phyloP scores from a whole-genome alignment of 495 filamentous ascomycete species.

The Aspergillus hancockii region DNA sequence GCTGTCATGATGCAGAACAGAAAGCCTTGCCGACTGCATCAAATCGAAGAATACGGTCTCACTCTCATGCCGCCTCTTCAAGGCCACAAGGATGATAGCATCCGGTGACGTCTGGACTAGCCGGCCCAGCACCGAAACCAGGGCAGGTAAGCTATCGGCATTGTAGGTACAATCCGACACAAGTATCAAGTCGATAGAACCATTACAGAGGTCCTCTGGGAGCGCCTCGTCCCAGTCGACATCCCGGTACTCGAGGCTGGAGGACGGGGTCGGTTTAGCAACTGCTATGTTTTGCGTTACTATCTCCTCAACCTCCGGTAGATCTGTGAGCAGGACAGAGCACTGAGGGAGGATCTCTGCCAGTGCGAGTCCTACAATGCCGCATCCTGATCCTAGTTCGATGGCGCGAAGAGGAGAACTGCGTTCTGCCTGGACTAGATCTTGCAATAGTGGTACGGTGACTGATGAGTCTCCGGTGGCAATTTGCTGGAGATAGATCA shows the following conservation, averaged over 20 bases:
- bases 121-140: slow-evolving; percentile 68
- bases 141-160: slow-evolving; percentile 69
- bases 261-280: slow-evolving; percentile 38
- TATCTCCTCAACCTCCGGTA: slow-evolving; percentile 73
- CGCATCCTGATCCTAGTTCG: slow-evolving; percentile 84
- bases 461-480: slow-evolving; percentile 18
- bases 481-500: slow-evolving; percentile 39
- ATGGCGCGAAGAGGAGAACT: slow-evolving; percentile 54
- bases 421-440: slow-evolving; percentile 27
- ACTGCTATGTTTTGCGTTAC: slow-evolving; percentile 53
- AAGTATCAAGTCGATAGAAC: slow-evolving; percentile 68
- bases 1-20: slow-evolving; percentile 42
- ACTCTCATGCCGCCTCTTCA: slow-evolving; percentile 83
- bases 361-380: slow-evolving; percentile 77
- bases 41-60: slow-evolving; percentile 80
- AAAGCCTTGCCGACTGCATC: slow-evolving; percentile 61
- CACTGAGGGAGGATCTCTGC: slow-evolving; percentile 56
- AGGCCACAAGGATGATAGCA: slow-evolving; percentile 66
- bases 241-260: slow-evolving; percentile 53
- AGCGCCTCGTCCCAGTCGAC: slow-evolving; percentile 74
- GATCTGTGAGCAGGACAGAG: slow-evolving; percentile 76
- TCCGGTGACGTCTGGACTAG: slow-evolving; percentile 53
- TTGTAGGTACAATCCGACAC: slow-evolving; percentile 97
- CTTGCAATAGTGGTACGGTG: slow-evolving; percentile 28
- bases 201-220: slow-evolving; percentile 36